phyloP scores from a whole-genome alignment of 1,284 basidiomycete genomes.

The Sanghuangporus sanghuang region DNA sequence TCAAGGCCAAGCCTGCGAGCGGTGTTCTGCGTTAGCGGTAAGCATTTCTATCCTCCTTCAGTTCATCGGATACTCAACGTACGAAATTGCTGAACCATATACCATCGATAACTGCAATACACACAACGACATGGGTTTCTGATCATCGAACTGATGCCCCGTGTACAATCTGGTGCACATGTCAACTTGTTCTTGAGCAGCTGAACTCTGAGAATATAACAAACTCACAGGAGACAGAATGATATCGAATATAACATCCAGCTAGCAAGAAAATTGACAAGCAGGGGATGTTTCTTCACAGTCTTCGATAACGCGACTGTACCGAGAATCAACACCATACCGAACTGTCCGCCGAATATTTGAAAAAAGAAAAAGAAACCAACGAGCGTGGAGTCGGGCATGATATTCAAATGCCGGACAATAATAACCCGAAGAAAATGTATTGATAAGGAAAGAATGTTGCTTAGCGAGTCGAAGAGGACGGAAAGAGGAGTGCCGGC shows the following conservation, averaged over 20 bases:
- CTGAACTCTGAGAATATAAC: background rate
- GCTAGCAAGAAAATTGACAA: constrained; percentile 1
- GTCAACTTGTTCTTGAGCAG: background rate
- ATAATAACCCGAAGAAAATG: background rate
- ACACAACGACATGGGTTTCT: background rate
- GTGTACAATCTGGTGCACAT: background rate
- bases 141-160: background rate
- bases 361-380: background rate
- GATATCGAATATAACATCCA: constrained; percentile 7
- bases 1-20: background rate
- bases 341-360: constrained; percentile 4
- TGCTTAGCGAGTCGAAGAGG: background rate
- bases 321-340: background rate
- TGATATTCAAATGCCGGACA: background rate
- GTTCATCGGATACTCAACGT: background rate
- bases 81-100: constrained; percentile 1
- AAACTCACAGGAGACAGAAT: constrained; percentile 7
- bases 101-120: background rate
- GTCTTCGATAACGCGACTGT: background rate
- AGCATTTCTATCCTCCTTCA: background rate
- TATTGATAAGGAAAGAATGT: background rate
- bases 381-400: constrained; percentile 1
- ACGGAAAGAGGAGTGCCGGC: background rate
- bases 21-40: background rate
- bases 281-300: background rate